phyloP scores from a whole-genome alignment of 352 stramenopile species.

The Phytophthora foliorum region DNA sequence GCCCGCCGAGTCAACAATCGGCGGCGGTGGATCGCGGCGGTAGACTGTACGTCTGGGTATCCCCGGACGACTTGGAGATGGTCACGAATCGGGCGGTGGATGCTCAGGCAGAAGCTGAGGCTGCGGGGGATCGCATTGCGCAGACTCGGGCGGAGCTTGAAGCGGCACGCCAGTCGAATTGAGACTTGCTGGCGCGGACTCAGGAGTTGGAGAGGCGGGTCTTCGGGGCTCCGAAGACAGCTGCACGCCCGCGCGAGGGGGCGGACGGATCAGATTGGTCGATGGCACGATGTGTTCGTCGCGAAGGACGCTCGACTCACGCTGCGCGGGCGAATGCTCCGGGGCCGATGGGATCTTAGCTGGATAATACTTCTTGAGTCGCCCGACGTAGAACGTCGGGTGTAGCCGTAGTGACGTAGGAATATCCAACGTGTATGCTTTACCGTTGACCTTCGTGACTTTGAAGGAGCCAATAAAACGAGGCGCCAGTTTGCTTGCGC shows the following conservation, averaged over 20 bases:
- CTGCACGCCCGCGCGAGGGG: neutral
- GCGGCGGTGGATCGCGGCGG: too few relatives aligned
- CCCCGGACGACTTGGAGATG: too few relatives aligned
- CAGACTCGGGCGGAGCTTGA: too few relatives aligned
- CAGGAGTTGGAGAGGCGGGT: too few relatives aligned
- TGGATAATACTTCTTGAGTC: slow-evolving; percentile 25
- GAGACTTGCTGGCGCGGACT: too few relatives aligned
- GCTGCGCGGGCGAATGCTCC: neutral
- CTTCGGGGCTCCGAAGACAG: too few relatives aligned
- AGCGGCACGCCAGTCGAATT: too few relatives aligned
- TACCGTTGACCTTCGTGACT: neutral
- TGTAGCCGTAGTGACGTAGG: slow-evolving; percentile 12
- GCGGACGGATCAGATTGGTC: neutral
- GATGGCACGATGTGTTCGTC: neutral
- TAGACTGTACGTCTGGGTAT: too few relatives aligned
- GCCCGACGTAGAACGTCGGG: slow-evolving; percentile 45
- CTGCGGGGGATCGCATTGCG: too few relatives aligned
- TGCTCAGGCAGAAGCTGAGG: too few relatives aligned
- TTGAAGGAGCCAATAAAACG: neutral
- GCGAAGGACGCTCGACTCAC: neutral
- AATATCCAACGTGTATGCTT: slow-evolving; percentile 24
- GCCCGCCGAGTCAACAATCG: too few relatives aligned
- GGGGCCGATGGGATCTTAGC: neutral
- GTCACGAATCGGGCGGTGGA: too few relatives aligned
- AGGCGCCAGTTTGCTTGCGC: slow-evolving; percentile 1